phyloP scores from a whole-genome alignment of 2,329 filamentous ascomycete species.

The Cytospora chrysosperma region DNA sequence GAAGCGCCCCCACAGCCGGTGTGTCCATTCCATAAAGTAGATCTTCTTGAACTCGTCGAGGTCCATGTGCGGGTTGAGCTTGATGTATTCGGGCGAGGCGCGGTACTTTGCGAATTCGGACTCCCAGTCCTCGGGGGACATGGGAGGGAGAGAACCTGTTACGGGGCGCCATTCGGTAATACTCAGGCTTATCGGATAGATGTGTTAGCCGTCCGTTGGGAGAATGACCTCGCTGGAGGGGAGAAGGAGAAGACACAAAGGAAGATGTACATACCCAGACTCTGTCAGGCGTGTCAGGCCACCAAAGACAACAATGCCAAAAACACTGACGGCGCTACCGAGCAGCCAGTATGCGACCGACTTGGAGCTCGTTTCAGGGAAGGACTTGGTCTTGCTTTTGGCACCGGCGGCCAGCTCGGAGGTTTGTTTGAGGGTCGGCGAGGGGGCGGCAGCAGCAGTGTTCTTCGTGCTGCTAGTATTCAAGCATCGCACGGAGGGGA shows the following conservation, averaged over 20 bases:
- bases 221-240: no score
- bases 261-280: constrained; percentile 70
- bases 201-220: constrained; percentile 24
- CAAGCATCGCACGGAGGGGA: constrained; percentile 12
- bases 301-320: constrained; percentile 94
- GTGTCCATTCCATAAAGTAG: constrained; percentile 99
- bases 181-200: constrained; percentile 65
- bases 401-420: constrained; percentile 1
- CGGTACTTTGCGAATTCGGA: constrained; percentile 91
- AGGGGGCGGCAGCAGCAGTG: constrained; percentile 5
- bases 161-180: constrained; percentile 99
- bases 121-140: constrained; percentile 79
- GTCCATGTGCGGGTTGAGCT: constrained; percentile 90
- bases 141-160: constrained; percentile 84
- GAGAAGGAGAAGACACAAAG: no score
- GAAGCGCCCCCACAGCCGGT: constrained; percentile 89
- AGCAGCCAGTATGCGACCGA: constrained; percentile 88
- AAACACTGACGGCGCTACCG: constrained; percentile 87
- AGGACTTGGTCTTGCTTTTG: constrained; percentile 39
- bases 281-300: constrained; percentile 92
- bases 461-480: constrained; percentile 21
- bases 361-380: constrained; percentile 67
- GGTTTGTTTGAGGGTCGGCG: constrained; percentile 6
- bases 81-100: constrained; percentile 86
- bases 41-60: constrained; percentile 96